phyloP scores from a whole-genome alignment of 2,329 filamentous ascomycete genomes.

The Massarina eburnea region DNA sequence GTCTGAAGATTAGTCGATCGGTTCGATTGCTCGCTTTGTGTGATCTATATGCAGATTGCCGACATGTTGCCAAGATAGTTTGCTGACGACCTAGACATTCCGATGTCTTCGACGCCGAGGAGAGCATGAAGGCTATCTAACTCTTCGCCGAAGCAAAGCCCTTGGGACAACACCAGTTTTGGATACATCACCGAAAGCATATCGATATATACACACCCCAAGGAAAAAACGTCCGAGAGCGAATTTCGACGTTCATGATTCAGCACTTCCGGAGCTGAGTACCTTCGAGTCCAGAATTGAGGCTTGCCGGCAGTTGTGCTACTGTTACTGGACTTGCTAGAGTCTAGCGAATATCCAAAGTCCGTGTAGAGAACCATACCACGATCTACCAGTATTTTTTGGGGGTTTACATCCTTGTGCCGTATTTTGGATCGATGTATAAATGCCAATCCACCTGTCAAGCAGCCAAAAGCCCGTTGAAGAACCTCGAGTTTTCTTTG shows the following conservation, averaged over 20 bases:
- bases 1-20: not conserved
- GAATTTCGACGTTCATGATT: conserved; percentile 14
- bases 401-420: conserved; percentile 26
- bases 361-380: conserved; percentile 20
- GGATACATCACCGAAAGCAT: conserved; percentile 12
- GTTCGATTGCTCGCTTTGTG: not conserved
- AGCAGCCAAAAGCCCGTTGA: conserved; percentile 17
- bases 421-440: conserved; percentile 19
- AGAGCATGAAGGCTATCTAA: not conserved
- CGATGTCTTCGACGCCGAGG: not conserved
- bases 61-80: not conserved
- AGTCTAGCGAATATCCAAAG: conserved; percentile 21
- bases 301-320: conserved; percentile 17
- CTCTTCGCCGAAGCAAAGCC: not conserved
- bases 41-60: not conserved
- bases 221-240: conserved; percentile 11
- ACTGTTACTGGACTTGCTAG: conserved; percentile 5
- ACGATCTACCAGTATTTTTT: conserved; percentile 21
- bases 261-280: conserved; percentile 21
- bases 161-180: not conserved
- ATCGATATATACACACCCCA: conserved; percentile 15
- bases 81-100: not conserved
- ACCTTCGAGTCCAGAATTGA: conserved; percentile 9
- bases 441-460: conserved; percentile 15
- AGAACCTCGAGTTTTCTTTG: not conserved